Conservation (phyloP, 2,329 filamentous ascomycete genomes). For the Fusarium continuum region DNA sequence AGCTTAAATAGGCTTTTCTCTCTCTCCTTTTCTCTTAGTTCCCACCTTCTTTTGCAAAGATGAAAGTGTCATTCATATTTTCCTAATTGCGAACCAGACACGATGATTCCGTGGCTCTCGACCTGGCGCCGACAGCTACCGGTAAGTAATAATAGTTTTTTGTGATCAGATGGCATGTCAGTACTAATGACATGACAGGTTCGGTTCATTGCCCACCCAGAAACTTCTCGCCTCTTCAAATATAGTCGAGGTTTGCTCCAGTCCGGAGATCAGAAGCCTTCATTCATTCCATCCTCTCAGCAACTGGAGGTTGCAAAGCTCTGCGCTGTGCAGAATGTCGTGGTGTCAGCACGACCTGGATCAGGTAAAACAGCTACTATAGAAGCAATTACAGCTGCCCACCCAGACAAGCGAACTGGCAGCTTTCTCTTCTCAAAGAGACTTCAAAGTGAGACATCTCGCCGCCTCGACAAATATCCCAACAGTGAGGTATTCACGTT, state of each 20-base stretch:
- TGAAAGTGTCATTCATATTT: constrained; percentile 3
- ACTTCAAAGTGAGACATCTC: constrained; percentile 40
- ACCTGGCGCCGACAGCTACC: not conserved
- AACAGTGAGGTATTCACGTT: constrained; percentile 42
- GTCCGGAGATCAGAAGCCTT: not conserved
- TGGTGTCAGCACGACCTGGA: constrained; percentile 47
- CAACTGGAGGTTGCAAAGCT: constrained; percentile 39
- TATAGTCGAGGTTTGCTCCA: not conserved
- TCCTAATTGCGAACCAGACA: not conserved
- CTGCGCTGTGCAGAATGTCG: constrained; percentile 40
- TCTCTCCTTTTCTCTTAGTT: too few relatives aligned
- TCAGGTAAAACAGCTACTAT: constrained; percentile 48
- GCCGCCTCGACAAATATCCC: constrained; percentile 30
- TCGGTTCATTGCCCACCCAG: not conserved
- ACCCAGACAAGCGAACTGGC: constrained; percentile 31
- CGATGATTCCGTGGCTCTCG: not conserved
- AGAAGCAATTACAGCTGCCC: constrained; percentile 42
- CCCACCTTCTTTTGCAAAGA: not conserved
- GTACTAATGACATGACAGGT: not conserved
- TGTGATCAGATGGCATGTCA: not conserved
- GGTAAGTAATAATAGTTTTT: constrained; percentile 6
- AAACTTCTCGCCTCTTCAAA: not conserved
- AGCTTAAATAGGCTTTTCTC: too few relatives aligned
- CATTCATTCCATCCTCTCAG: constrained; percentile 37
- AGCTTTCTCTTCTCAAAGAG: constrained; percentile 44